Evolutionary conservation across 768 basidiomycete genomes (phyloP).

Genomic region (Hebeloma cylindrosporum): DNA sequence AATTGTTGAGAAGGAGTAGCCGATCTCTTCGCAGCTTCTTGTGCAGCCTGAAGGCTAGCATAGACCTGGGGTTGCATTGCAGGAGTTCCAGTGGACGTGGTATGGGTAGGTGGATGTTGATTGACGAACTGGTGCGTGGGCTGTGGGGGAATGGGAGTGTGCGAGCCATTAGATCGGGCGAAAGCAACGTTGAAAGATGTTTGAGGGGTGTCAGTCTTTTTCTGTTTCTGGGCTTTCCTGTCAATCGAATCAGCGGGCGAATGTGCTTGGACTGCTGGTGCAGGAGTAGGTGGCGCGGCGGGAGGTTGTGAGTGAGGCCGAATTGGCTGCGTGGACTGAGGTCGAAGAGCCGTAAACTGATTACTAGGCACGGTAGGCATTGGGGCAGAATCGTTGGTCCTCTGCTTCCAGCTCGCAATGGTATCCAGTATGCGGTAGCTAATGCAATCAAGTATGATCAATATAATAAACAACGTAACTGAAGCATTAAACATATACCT

Average conservation of each 20-base stretch:
- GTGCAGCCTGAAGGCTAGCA: slow-evolving; percentile 34
- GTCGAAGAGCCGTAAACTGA: slow-evolving; percentile 25
- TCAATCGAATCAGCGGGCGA: slow-evolving; percentile 33
- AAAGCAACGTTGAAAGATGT: slow-evolving; percentile 28
- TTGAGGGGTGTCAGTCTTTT: slow-evolving; percentile 29
- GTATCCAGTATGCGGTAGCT: slow-evolving; percentile 64
- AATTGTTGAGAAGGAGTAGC: slow-evolving; percentile 36
- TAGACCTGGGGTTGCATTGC: slow-evolving; percentile 41
- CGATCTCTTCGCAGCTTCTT: slow-evolving; percentile 36
- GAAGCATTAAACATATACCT: slow-evolving; percentile 40
- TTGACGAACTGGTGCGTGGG: slow-evolving; percentile 36
- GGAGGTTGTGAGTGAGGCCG: slow-evolving; percentile 24
- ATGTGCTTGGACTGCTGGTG: slow-evolving; percentile 28
- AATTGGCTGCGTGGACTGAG: slow-evolving; percentile 20
- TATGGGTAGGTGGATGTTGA: slow-evolving; percentile 31
- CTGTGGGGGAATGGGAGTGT: slow-evolving; percentile 34
- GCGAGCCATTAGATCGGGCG: slow-evolving; percentile 29
- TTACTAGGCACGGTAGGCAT: slow-evolving; percentile 29
- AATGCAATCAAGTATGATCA: slow-evolving; percentile 4
- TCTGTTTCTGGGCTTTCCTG: slow-evolving; percentile 21
- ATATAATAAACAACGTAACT: neutral
- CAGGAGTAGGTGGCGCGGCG: slow-evolving; percentile 32
- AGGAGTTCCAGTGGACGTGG: slow-evolving; percentile 23
- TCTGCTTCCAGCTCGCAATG: slow-evolving; percentile 28
- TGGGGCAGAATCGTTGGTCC: slow-evolving; percentile 25